phyloP scores from a whole-genome alignment of 345 rosid genomes.

The Firmiana major region DNA sequence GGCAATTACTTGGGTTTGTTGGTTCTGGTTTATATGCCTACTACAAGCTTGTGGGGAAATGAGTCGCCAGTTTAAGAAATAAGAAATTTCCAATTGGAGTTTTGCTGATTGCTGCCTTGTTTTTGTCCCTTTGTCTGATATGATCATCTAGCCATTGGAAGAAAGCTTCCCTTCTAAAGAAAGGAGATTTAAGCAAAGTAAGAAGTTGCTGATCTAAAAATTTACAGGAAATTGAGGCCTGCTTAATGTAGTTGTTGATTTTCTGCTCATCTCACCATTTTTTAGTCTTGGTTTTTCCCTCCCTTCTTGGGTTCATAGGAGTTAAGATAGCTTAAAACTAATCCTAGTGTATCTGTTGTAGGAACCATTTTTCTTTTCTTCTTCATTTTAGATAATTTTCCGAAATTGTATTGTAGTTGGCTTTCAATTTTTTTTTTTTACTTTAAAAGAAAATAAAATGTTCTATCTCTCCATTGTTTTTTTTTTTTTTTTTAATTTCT shows the following conservation, averaged over 20 bases:
- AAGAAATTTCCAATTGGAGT: neutral
- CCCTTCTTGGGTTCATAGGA: neutral
- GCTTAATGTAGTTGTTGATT: neutral
- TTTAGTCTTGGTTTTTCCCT: neutral
- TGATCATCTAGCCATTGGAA: neutral
- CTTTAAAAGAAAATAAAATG: neutral
- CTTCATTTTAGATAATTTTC: neutral
- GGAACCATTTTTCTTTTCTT: neutral
- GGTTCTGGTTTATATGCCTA: conserved; percentile 95
- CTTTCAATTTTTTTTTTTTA: neutral
- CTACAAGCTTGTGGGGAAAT: conserved; percentile 70
- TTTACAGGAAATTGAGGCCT: neutral
- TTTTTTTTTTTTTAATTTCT: neutral
- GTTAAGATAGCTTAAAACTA: neutral
- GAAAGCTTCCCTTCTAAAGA: neutral
- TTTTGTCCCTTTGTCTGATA: neutral
- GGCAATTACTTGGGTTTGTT: conserved; percentile 81
- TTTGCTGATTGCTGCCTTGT: neutral
- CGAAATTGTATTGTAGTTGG: neutral
- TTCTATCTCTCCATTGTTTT: neutral
- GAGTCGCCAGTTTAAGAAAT: conserved; percentile 8
- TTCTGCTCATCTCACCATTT: neutral
- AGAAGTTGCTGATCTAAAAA: neutral
- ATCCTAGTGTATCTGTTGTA: neutral
- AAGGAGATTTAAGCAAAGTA: neutral